These are phyloP conservation scores for Trichoderma lentiforme DNA, from an alignment of 2,329 filamentous ascomycete species.

Conservation along the genomic window DNA sequence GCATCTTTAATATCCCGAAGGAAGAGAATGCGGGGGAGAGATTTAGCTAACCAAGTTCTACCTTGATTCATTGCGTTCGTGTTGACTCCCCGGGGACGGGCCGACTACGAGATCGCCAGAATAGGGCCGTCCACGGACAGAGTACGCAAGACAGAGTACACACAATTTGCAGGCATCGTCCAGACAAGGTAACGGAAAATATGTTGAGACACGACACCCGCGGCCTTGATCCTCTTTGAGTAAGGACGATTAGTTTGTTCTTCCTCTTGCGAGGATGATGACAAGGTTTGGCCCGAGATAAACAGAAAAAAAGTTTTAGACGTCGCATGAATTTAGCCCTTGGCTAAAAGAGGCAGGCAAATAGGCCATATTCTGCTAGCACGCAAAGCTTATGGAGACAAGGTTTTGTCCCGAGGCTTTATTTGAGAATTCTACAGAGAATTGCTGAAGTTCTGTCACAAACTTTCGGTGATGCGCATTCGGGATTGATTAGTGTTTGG, in stretches of 20 bases:
- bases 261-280: neutral
- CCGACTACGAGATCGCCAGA: conserved; percentile 4
- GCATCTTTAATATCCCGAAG: neutral
- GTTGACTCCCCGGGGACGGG: conserved; percentile 3
- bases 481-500: neutral
- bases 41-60: neutral
- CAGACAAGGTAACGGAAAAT: neutral
- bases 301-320: neutral
- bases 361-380: neutral
- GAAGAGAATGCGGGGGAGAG: conserved; percentile 4
- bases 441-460: neutral
- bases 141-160: neutral
- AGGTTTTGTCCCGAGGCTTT: neutral
- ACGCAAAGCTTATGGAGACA: neutral
- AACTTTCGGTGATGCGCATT: neutral
- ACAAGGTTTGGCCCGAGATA: neutral
- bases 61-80: neutral
- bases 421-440: neutral
- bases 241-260: neutral
- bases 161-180: neutral
- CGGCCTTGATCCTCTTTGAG: neutral
- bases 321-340: conserved; percentile 3
- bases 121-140: conserved; percentile 1
- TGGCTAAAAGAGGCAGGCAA: conserved; percentile 11
- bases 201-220: neutral